phyloP scores from a whole-genome alignment of 108 stramenopile species.

The Phaeodactylum tricornutum region DNA sequence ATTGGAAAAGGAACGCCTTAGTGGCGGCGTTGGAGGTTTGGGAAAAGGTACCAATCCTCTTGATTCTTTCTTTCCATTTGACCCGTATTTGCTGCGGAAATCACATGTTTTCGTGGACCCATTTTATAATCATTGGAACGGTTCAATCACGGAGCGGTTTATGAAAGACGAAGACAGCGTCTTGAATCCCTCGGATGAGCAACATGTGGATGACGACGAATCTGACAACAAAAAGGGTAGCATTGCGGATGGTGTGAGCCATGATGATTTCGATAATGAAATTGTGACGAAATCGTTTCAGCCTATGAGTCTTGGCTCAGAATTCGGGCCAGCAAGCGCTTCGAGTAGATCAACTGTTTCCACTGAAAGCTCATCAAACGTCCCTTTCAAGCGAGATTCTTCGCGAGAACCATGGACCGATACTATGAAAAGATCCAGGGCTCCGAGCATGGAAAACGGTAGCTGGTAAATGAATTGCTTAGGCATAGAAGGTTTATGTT shows the following conservation, averaged over 20 bases:
- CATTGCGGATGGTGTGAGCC: too few species aligned
- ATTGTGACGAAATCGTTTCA: conserved; percentile 12
- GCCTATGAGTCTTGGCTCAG: conserved; percentile 3
- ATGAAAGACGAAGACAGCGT: conserved; percentile 1
- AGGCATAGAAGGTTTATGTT: background rate
- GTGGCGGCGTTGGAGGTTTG: conserved; percentile 23
- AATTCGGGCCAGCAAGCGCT: too few species aligned
- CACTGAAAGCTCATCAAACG: background rate
- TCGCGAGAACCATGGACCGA: conserved; percentile 19
- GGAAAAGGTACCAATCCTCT: conserved; percentile 88
- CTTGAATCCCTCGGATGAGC: conserved; percentile 1
- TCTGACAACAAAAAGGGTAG: too few species aligned
- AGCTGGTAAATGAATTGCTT: conserved; percentile 29
- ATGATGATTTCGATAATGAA: too few species aligned
- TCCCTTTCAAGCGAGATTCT: conserved; percentile 7
- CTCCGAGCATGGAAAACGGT: conserved; percentile 41
- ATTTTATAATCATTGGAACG: conserved; percentile 82
- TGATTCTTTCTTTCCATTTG: conserved; percentile 95
- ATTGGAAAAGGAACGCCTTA: conserved; percentile 20
- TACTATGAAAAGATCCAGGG: conserved; percentile 34
- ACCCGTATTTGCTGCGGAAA: conserved; percentile 83
- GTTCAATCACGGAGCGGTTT: conserved; percentile 29
- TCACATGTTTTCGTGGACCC: conserved; percentile 74
- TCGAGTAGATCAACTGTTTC: too few species aligned
- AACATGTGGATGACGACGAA: conserved; percentile 5